Evolutionary conservation across 2,329 filamentous ascomycete species (phyloP), one percentile per base, ranked within the genome.

Genomic region (Alternaria rosae): DNA sequence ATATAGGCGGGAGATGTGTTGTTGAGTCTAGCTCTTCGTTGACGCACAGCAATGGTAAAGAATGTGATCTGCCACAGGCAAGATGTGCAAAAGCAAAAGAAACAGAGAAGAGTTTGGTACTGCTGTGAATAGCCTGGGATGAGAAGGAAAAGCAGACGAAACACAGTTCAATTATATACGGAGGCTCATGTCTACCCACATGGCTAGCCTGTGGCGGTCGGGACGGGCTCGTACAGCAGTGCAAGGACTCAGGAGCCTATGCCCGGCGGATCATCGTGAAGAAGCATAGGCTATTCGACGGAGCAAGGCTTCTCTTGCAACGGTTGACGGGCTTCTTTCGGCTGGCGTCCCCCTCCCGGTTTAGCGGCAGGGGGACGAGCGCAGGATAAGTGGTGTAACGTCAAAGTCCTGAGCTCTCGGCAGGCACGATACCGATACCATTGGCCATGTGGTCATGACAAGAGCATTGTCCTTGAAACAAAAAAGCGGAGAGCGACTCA

Each of bases 31-130:
- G 69, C 64, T 72, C 69, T 68, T 72, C 38, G 54, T 57, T 56
- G 65, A 68, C 48, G 60, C 56, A 67, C 65, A 67, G 64, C 61
- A 32, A 48, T 59, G 21, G 50, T 65, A 76, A 76, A 51, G 76
- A 77, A 59, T 71, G 75, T 75, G 68, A 67, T 73, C 72, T 77
- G 77, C 77, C 77, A 69, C 76, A 74, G 76, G 77, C 76, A 71
- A 71, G 70, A 75, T 69, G 64, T 59, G 59, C 66, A 61, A 59
- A 61, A 50, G 25, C 32, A 65, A 60, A 66, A 68, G 52, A 59
- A 65, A 67, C 55, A 65, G 61, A 69, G 65, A 67, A 58, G 61
- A 70, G 67, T 62, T 45, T 66, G 53, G 60, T 70, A 67, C 54
- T 68, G 67, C 67, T 70, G 67, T 71, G 68, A 64, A 66, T 61